phyloP scores from a whole-genome alignment of 805 yeast genomes.

The Ogataea angusta region DNA sequence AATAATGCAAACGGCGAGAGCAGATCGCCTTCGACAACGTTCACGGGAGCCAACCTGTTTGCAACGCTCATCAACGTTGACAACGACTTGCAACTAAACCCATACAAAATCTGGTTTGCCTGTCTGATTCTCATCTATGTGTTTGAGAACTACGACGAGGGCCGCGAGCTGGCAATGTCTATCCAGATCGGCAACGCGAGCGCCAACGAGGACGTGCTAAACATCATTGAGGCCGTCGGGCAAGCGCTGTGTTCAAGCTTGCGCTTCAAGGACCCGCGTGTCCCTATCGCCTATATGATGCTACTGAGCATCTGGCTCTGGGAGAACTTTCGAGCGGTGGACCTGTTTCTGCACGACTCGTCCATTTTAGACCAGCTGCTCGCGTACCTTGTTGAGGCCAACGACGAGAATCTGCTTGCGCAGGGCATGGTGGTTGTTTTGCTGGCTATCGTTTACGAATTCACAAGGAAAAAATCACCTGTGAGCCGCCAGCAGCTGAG shows the following conservation, averaged over 20 bases:
- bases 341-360: conserved; percentile 68
- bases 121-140: conserved; percentile 60
- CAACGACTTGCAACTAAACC: conserved; percentile 67
- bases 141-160: conserved; percentile 51
- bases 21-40: conserved; percentile 22
- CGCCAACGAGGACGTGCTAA: conserved; percentile 65
- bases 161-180: conserved; percentile 44
- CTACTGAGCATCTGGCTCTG: conserved; percentile 72
- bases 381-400: conserved; percentile 54
- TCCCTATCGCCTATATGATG: conserved; percentile 74
- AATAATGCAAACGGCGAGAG: conserved; percentile 2
- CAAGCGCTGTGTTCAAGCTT: conserved; percentile 69
- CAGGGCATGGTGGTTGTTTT: conserved; percentile 73
- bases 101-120: conserved; percentile 86
- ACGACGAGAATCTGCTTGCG: conserved; percentile 36
- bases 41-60: conserved; percentile 60
- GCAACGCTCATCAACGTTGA: conserved; percentile 74
- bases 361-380: conserved; percentile 66
- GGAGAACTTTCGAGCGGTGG: conserved; percentile 71
- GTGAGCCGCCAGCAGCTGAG: conserved; percentile 58
- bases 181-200: conserved; percentile 58
- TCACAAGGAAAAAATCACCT: conserved; percentile 60
- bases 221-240: conserved; percentile 70
- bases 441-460: conserved; percentile 79
- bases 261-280: conserved; percentile 63